Evolutionary conservation across 2,329 filamentous ascomycete species (phyloP).

Genomic region (Arthroderma sp.): DNA sequence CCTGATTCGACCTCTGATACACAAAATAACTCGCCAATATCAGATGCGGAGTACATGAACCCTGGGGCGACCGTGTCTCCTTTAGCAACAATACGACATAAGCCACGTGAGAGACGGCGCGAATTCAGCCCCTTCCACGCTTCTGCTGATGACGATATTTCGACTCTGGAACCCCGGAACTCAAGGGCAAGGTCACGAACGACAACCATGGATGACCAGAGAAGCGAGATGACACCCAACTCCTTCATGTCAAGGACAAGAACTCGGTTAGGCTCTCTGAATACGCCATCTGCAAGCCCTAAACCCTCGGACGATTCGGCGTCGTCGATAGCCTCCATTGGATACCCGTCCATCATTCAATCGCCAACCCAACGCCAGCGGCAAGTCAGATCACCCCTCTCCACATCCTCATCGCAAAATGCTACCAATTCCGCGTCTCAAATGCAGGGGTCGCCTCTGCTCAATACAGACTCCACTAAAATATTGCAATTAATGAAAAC

Average conservation of each 20-base stretch:
- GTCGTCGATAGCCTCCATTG: slow-evolving; percentile 26
- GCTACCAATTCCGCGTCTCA: slow-evolving; percentile 13
- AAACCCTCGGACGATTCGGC: slow-evolving; percentile 26
- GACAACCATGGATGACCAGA: slow-evolving; percentile 30
- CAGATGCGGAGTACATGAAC: slow-evolving; percentile 23
- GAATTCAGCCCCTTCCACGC: slow-evolving; percentile 21
- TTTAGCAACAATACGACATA: slow-evolving; percentile 22
- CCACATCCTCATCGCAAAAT: slow-evolving; percentile 13
- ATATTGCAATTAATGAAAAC: slow-evolving; percentile 40
- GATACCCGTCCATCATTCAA: slow-evolving; percentile 35
- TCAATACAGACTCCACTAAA: slow-evolving; percentile 34
- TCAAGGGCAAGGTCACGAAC: slow-evolving; percentile 28
- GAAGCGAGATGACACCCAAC: slow-evolving; percentile 24
- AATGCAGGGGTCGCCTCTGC: slow-evolving; percentile 23
- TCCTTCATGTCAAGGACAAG: slow-evolving; percentile 22
- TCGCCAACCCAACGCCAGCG: slow-evolving; percentile 26
- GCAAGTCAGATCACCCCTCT: slow-evolving; percentile 21
- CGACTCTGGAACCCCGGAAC: slow-evolving; percentile 18
- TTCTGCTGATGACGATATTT: slow-evolving; percentile 23
- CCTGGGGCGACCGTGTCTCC: slow-evolving; percentile 24
- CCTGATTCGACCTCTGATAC: slow-evolving; percentile 29
- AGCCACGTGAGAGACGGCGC: slow-evolving; percentile 21
- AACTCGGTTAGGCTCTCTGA: slow-evolving; percentile 29
- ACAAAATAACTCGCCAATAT: slow-evolving; percentile 25
- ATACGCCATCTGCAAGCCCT: slow-evolving; percentile 19